Evolutionary conservation across 1,284 basidiomycete species (phyloP).

Genomic region (Butyriboletus appendiculatus): DNA sequence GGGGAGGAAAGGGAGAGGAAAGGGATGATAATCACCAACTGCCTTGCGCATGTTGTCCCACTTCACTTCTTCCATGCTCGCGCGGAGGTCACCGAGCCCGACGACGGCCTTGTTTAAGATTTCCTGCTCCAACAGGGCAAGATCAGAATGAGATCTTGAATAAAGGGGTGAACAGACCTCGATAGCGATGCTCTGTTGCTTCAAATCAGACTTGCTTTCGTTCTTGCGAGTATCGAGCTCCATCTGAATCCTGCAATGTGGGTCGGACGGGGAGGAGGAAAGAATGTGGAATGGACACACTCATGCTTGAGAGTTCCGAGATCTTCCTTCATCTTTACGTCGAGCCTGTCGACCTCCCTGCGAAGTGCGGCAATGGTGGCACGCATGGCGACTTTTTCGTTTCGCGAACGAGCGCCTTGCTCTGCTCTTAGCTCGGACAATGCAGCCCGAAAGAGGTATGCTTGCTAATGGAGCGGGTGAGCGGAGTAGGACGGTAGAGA

Average conservation of each 20-base stretch:
- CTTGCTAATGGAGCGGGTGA: constrained; percentile 60
- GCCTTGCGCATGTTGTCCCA: constrained; percentile 91
- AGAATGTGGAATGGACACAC: constrained; percentile 45
- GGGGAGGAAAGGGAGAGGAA: background rate
- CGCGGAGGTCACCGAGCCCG: constrained; percentile 81
- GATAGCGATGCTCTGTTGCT: constrained; percentile 84
- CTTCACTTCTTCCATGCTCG: constrained; percentile 85
- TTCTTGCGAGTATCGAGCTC: constrained; percentile 94
- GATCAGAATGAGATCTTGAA: background rate
- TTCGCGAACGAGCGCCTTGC: constrained; percentile 80
- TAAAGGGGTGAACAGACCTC: constrained; percentile 58
- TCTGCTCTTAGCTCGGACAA: constrained; percentile 91
- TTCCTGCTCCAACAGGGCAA: constrained; percentile 46
- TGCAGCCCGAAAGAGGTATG: constrained; percentile 94
- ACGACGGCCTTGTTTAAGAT: constrained; percentile 87
- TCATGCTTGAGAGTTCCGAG: constrained; percentile 90
- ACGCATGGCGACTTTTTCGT: constrained; percentile 82
- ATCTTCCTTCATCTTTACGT: constrained; percentile 95
- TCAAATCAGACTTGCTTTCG: constrained; percentile 88
- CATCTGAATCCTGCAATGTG: constrained; percentile 78
- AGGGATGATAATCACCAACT: constrained; percentile 58
- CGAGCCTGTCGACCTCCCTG: constrained; percentile 86
- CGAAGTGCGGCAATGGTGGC: constrained; percentile 77
- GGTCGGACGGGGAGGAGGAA: background rate
- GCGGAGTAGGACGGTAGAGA: background rate